Percentiles rank a stretch among this genome's conserved stretches.
Evolutionary conservation across 495 filamentous ascomycete genomes (phyloP).

Genomic region (Poronia punctata): DNA sequence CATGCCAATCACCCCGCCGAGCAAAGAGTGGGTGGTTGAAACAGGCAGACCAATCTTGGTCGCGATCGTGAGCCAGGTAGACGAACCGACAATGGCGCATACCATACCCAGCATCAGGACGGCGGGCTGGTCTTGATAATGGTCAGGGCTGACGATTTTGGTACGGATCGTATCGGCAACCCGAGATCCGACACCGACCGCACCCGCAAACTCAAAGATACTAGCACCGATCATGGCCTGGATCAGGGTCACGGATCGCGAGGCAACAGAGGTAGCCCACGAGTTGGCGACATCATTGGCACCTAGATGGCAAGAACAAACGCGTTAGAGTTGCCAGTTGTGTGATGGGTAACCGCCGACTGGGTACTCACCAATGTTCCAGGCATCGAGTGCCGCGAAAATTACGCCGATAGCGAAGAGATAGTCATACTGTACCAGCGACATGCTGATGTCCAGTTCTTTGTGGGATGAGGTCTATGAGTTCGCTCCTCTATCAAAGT

Average conservation of each 20-base stretch:
- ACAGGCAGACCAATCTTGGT: slow-evolving; percentile 53
- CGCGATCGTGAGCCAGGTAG: slow-evolving; percentile 52
- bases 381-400: slow-evolving; percentile 69
- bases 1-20: slow-evolving; percentile 57
- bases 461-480: too few relatives aligned
- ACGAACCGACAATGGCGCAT: slow-evolving; percentile 53
- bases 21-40: slow-evolving; percentile 59
- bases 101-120: slow-evolving; percentile 57
- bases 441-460: slow-evolving; percentile 17
- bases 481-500: too few relatives aligned
- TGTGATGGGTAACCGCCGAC: too few relatives aligned
- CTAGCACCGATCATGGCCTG: slow-evolving; percentile 63
- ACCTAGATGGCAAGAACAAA: slow-evolving; percentile 15
- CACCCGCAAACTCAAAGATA: slow-evolving; percentile 61
- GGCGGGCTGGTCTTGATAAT: slow-evolving; percentile 46
- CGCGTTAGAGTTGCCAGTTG: slow-evolving; percentile 8
- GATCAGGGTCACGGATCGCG: slow-evolving; percentile 56
- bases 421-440: slow-evolving; percentile 55
- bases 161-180: slow-evolving; percentile 62
- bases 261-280: slow-evolving; percentile 64
- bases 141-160: slow-evolving; percentile 50
- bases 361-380: slow-evolving; percentile 54
- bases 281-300: slow-evolving; percentile 74
- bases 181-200: slow-evolving; percentile 55
- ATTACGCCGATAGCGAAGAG: slow-evolving; percentile 70